Evolutionary conservation across 2,329 filamentous ascomycete genomes (phyloP), one percentile per base, ranked within the genome.

Genomic region (Nigrograna mackinnonii): DNA sequence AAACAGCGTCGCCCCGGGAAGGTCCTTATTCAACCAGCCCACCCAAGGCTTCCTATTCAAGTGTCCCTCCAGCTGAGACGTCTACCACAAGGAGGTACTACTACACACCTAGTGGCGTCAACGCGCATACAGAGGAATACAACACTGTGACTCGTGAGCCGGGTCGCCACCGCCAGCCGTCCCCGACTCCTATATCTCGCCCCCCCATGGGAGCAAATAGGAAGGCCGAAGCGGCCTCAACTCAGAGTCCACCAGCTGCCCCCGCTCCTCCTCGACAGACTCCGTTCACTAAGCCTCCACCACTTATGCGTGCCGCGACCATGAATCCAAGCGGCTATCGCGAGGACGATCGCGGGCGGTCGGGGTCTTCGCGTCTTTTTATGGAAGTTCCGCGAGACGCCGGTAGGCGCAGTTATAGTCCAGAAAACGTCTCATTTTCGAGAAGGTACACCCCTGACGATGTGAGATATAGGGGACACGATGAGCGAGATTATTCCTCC

Each of bases 391-490:
- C 46, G 3, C 45, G 54, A 2, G 54, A 57, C n/a, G 41, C 41
- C 35, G 35, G 37, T 12, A 50, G 39, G 18, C 51, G 46, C 39
- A 69, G 62, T 35, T 69, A 63, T 43, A 53, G 53, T 9, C 57
- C 66, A 0, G 56, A 62, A 11, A 49, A 65, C 2, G 54, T 69
- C 4, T 56, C 58, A 18, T 71, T 64, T 38, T 28, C 43, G 13
- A 57, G 46, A 26, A 60, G 57, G 35, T 52, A 56, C 19, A 62
- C 62, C 1, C 60, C 63, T 9, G 69, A 73, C 18, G 67, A 72
- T 36, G 54, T 74, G 30, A 61, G 55, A 7, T 67, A 54, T 50
- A 47, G 40, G 28, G 39, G 44, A 21, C 44, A 55, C n/a, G 59
- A 64, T 5, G 24, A 28, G n/a, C n/a, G n/a, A n/a, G n/a, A n/a